These are phyloP conservation scores for Xylariaceae sp. DNA, from an alignment of 2,329 filamentous ascomycete genomes.

Conservation along the genomic window DNA sequence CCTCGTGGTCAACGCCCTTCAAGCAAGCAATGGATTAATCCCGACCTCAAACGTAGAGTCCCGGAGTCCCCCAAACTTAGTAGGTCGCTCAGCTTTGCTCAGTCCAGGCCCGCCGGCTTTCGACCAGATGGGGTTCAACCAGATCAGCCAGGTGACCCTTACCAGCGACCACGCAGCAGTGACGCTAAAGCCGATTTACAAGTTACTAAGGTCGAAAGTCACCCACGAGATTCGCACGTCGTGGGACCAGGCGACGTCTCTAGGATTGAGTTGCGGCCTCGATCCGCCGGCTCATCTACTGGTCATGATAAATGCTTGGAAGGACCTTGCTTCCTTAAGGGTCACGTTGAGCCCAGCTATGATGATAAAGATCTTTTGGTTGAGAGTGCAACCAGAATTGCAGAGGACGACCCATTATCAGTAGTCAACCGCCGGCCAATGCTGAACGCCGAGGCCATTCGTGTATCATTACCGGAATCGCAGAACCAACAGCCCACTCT, in stretches of 20 bases:
- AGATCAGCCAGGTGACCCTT: constrained; percentile 39
- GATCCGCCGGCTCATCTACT: constrained; percentile 24
- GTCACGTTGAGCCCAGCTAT: constrained; percentile 11
- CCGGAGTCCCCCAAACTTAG: constrained; percentile 49
- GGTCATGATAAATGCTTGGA: constrained; percentile 24
- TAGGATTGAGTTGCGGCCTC: constrained; percentile 22
- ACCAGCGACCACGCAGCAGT: constrained; percentile 48
- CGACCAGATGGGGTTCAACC: constrained; percentile 35
- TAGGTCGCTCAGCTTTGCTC: constrained; percentile 46
- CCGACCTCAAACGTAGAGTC: constrained; percentile 43
- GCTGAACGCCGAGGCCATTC: constrained; percentile 12
- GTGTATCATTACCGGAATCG: constrained; percentile 25
- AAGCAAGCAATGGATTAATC: constrained; percentile 57
- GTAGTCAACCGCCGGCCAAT: constrained; percentile 5
- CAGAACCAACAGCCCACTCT: constrained; percentile 29
- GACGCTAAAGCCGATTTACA: constrained; percentile 44
- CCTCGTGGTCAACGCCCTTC: constrained; percentile 50
- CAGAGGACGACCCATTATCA: constrained; percentile 3
- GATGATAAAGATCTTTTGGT: constrained; percentile 5
- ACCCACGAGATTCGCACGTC: constrained; percentile 21
- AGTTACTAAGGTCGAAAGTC: constrained; percentile 16
- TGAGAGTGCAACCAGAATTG: constrained; percentile 8
- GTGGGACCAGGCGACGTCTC: constrained; percentile 17
- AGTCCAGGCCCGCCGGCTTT: constrained; percentile 33
- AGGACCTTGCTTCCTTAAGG: constrained; percentile 9